Conservation (phyloP, 106 monocot species). For the Dendrobium officinale region DNA sequence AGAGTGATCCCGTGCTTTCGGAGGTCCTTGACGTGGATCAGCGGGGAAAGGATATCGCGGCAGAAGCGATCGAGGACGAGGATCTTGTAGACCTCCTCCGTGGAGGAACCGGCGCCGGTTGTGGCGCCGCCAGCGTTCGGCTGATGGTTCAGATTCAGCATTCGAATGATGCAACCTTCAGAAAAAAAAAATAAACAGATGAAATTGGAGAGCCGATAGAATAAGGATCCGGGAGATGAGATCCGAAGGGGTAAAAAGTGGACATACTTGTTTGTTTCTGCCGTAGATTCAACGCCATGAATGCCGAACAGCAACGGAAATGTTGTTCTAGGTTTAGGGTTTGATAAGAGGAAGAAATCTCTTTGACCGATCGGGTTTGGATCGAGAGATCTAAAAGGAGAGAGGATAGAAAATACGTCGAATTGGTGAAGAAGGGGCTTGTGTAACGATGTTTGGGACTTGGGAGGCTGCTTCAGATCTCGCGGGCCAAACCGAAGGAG, state of each 20-base stretch:
- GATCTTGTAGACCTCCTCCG: conserved; percentile 71
- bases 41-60: conserved; percentile 64
- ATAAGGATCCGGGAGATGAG: background rate
- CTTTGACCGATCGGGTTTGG: too few relatives aligned
- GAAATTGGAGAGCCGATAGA: background rate
- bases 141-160: conserved; percentile 81
- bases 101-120: conserved; percentile 1
- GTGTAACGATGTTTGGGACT: too few relatives aligned
- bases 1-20: conserved; percentile 90
- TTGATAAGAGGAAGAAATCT: background rate
- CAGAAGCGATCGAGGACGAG: conserved; percentile 80
- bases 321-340: background rate
- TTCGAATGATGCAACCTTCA: conserved; percentile 44
- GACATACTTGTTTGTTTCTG: conserved; percentile 80
- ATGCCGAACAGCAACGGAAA: background rate
- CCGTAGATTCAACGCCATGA: conserved; percentile 88
- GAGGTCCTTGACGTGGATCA: conserved; percentile 85
- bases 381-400: too few relatives aligned
- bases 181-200: background rate
- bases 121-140: conserved; percentile 14
- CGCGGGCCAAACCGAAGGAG: too few relatives aligned
- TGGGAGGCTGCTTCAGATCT: too few relatives aligned
- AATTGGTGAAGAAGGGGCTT: background rate
- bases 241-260: background rate
- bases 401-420: too few relatives aligned